These are phyloP conservation scores for Cercospora brassicicola DNA, from an alignment of 2,329 filamentous ascomycete genomes.

Conservation along the genomic window DNA sequence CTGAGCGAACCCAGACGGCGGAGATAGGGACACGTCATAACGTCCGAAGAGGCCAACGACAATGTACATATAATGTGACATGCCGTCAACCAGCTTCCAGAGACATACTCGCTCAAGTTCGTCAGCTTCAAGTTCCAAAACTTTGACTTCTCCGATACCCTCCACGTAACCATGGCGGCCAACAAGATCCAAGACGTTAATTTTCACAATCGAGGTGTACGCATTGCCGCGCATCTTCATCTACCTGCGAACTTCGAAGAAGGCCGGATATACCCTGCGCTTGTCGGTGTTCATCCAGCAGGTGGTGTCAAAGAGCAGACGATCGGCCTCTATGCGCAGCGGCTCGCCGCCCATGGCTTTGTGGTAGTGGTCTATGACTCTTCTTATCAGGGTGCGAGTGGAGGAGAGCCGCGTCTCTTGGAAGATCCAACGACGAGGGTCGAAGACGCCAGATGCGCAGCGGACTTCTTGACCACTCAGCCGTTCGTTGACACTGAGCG, in stretches of 20 bases:
- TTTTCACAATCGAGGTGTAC: neutral
- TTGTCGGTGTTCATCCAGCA: neutral
- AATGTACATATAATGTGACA: neutral
- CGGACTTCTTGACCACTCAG: neutral
- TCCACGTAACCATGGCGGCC: neutral
- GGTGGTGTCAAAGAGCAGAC: neutral
- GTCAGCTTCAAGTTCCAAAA: neutral
- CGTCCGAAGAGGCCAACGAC: neutral
- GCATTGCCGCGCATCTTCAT: neutral
- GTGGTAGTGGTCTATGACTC: neutral
- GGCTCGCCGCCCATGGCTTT: neutral
- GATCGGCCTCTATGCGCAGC: neutral
- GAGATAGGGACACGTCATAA: neutral
- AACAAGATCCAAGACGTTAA: neutral
- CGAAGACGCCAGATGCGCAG: neutral
- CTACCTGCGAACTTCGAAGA: neutral
- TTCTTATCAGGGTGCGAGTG: neutral
- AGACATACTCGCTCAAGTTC: neutral
- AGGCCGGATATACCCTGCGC: neutral
- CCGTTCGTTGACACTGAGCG: neutral
- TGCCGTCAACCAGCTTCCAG: neutral
- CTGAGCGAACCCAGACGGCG: too few species aligned
- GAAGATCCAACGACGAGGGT: neutral
- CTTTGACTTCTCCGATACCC: neutral
- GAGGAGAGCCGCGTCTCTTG: neutral